A percentile compares a stretch with the other conserved stretches of the same genome.
These are phyloP conservation scores for Backusella luteola DNA, from an alignment of 192 early-diverging fungal species.

Conservation along the genomic window DNA sequence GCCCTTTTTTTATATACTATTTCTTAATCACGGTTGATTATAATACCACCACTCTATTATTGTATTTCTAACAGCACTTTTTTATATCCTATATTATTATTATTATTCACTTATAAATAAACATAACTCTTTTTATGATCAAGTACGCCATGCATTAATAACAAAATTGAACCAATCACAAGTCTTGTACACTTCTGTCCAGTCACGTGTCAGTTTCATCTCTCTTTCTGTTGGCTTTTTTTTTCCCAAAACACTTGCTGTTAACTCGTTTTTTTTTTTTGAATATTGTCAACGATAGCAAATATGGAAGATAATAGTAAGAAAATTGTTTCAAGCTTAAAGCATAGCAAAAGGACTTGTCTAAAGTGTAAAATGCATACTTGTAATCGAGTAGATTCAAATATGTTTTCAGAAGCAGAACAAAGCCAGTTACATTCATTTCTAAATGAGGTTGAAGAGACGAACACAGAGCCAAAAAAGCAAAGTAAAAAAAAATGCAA, in stretches of 20 bases:
- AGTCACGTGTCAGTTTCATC: background rate
- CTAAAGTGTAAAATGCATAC: background rate
- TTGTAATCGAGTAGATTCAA: background rate
- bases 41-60: background rate
- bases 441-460: slow-evolving; percentile 9
- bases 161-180: background rate
- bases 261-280: background rate
- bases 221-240: background rate
- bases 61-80: background rate
- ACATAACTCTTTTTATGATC: background rate
- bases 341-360: background rate
- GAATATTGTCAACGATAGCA: background rate
- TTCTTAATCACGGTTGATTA: background rate
- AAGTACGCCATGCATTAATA: background rate
- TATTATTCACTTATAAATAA: background rate
- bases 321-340: background rate
- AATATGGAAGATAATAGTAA: background rate
- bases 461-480: background rate
- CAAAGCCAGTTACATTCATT: slow-evolving; percentile 15
- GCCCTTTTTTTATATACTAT: background rate
- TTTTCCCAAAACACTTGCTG: background rate
- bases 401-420: slow-evolving; percentile 12
- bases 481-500: background rate
- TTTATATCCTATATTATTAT: background rate
- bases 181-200: background rate